Percentiles rank a stretch among this genome's conserved stretches.
Evolutionary conservation across 192 early-diverging fungal genomes (phyloP).

Genomic region (Coemansia asiatica): DNA sequence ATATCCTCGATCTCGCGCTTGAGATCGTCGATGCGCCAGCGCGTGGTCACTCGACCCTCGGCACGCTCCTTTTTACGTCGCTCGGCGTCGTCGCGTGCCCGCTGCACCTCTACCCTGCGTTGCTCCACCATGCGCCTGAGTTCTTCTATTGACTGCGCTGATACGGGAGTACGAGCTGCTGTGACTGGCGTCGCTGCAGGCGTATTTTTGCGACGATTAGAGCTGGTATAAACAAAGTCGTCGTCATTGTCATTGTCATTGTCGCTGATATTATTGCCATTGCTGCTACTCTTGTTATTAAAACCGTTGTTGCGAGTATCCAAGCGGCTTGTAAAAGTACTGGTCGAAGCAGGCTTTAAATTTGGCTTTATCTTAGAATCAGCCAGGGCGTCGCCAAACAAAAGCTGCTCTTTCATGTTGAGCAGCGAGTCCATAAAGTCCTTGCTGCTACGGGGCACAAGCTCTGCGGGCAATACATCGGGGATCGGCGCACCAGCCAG

Average conservation of each 20-base stretch:
- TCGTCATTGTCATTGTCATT: slow-evolving; percentile 18
- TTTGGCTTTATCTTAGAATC: too few species aligned
- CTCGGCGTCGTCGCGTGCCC: slow-evolving; percentile 7
- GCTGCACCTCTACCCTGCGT: slow-evolving; percentile 25
- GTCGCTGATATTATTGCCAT: not conserved
- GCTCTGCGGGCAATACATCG: slow-evolving; percentile 71
- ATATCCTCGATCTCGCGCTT: slow-evolving; percentile 49
- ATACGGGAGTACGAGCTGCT: not conserved
- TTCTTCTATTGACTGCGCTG: slow-evolving; percentile 39
- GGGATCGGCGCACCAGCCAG: slow-evolving; percentile 83
- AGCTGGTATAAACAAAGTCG: slow-evolving; percentile 27
- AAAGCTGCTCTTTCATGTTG: slow-evolving; percentile 49
- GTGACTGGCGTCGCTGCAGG: slow-evolving; percentile 11
- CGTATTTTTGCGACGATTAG: slow-evolving; percentile 22
- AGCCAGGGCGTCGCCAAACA: slow-evolving; percentile 24
- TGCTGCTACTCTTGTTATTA: not conserved
- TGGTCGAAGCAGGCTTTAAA: not conserved
- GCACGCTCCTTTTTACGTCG: slow-evolving; percentile 24
- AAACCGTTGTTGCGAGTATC: not conserved
- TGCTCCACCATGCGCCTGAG: slow-evolving; percentile 24
- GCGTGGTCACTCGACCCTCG: slow-evolving; percentile 37
- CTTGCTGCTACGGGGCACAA: slow-evolving; percentile 83
- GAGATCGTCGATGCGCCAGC: slow-evolving; percentile 47
- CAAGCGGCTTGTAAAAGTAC: not conserved
- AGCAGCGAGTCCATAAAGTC: slow-evolving; percentile 70